Conservation (phyloP, 225 moss, liverwort and hornwort species). For the Marchantia polymorpha region DNA sequence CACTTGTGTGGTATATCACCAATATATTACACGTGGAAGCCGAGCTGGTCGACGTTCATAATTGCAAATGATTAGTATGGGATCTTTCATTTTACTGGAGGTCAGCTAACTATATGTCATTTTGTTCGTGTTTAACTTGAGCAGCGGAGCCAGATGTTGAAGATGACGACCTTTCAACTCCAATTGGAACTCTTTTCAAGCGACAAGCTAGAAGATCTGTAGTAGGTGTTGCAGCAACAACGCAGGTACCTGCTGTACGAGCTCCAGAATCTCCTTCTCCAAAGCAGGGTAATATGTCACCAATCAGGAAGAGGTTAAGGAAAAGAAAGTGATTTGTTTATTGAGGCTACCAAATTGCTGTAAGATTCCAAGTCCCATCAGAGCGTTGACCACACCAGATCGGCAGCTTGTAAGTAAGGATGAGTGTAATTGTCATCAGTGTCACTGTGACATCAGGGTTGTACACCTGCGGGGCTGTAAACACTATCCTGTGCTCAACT, state of each 20-base stretch:
- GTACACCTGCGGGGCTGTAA: no score
- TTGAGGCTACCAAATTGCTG: background rate
- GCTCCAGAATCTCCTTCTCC: background rate
- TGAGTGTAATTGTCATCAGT: no score
- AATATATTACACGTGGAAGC: background rate
- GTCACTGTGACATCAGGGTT: no score
- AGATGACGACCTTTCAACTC: slow-evolving; percentile 1
- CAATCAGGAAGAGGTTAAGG: slow-evolving; percentile 28
- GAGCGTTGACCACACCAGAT: background rate
- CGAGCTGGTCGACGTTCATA: background rate
- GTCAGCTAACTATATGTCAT: background rate
- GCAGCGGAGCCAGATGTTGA: background rate
- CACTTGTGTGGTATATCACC: background rate
- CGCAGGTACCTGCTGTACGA: background rate
- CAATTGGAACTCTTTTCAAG: background rate
- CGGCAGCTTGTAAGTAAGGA: background rate
- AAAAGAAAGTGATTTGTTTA: slow-evolving; percentile 7
- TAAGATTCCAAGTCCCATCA: background rate
- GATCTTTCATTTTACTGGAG: background rate
- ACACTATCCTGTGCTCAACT: no score
- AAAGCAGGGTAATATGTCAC: slow-evolving; percentile 11
- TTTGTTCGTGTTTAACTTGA: background rate
- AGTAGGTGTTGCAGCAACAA: background rate
- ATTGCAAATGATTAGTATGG: background rate
- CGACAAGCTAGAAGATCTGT: background rate